phyloP scores from a whole-genome alignment of 176 grass and related monocot genomes.

The Neostapfia colusana region DNA sequence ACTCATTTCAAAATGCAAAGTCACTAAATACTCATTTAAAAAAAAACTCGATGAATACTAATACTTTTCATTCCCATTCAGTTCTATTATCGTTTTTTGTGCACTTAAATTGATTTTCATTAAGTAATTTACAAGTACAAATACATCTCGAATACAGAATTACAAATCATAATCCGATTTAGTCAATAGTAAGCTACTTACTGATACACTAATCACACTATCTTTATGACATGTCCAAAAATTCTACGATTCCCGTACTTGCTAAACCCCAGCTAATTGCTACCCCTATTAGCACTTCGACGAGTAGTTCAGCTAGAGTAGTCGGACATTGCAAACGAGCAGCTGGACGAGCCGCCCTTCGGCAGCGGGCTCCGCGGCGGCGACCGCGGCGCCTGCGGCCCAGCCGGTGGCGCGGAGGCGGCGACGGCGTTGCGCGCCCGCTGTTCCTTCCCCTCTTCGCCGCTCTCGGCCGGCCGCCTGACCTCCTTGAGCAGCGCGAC shows the following conservation, averaged over 20 bases:
- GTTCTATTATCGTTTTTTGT: no score
- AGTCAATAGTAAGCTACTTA: conserved; percentile 35
- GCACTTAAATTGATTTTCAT: conserved; percentile 12
- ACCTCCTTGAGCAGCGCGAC: conserved; percentile 58
- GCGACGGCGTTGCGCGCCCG: no score
- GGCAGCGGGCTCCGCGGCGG: conserved; percentile 32
- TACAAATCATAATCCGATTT: conserved; percentile 14
- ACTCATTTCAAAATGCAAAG: no score
- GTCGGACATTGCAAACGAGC: conserved; percentile 89
- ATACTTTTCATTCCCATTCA: no score
- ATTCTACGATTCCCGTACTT: not conserved
- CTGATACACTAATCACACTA: conserved; percentile 44
- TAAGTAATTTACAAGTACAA: conserved; percentile 59
- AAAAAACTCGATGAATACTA: no score
- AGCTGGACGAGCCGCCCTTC: conserved; percentile 66
- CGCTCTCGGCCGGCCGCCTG: no score
- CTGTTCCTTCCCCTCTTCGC: no score
- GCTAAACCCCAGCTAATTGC: conserved; percentile 1
- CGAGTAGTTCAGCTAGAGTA: conserved; percentile 56
- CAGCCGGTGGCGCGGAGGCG: not conserved
- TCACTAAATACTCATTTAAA: no score
- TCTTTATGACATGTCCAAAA: conserved; percentile 37
- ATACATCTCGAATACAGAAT: conserved; percentile 34
- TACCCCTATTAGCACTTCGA: conserved; percentile 31
- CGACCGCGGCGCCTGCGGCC: conserved; percentile 24